A percentile compares a stretch with the other conserved stretches of the same genome.
phyloP scores from a whole-genome alignment of 768 basidiomycete species.

The Xerocomellus chrysenteron region DNA sequence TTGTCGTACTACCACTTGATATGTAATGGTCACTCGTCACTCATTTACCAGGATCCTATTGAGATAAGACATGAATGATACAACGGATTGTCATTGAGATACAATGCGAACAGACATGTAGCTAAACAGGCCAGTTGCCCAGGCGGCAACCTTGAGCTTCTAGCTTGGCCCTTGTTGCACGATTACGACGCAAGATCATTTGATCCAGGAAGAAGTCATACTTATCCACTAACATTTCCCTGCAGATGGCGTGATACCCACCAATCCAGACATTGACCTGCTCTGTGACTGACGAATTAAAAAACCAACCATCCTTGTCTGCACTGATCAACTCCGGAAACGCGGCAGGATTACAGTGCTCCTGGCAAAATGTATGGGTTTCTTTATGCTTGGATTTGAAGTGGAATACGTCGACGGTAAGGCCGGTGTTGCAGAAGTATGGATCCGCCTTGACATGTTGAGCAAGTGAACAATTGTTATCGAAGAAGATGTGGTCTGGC shows the following conservation, averaged over 20 bases:
- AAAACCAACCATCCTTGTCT: slow-evolving; percentile 28
- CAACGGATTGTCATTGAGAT: too few relatives aligned
- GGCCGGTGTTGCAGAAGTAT: slow-evolving; percentile 19
- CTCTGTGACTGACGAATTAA: slow-evolving; percentile 39
- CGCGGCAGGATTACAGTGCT: slow-evolving; percentile 30
- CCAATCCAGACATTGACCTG: slow-evolving; percentile 41
- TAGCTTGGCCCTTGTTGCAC: background rate
- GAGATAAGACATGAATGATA: too few relatives aligned
- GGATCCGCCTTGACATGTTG: background rate
- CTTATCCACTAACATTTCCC: slow-evolving; percentile 33
- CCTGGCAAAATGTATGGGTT: slow-evolving; percentile 22
- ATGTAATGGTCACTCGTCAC: too few relatives aligned
- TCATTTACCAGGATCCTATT: too few relatives aligned
- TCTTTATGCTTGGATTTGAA: slow-evolving; percentile 37
- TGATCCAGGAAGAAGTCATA: slow-evolving; percentile 40
- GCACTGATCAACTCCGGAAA: slow-evolving; percentile 31
- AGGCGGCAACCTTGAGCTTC: background rate
- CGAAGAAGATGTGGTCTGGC: background rate
- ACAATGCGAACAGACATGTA: too few relatives aligned
- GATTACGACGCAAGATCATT: slow-evolving; percentile 33
- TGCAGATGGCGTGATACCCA: slow-evolving; percentile 29
- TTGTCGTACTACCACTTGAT: too few relatives aligned
- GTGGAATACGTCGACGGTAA: slow-evolving; percentile 39
- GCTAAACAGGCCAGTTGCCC: slow-evolving; percentile 5
- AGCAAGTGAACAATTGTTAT: slow-evolving; percentile 10